phyloP scores from a whole-genome alignment of 768 basidiomycete genomes.

The Rhizopogon vinicolor region DNA sequence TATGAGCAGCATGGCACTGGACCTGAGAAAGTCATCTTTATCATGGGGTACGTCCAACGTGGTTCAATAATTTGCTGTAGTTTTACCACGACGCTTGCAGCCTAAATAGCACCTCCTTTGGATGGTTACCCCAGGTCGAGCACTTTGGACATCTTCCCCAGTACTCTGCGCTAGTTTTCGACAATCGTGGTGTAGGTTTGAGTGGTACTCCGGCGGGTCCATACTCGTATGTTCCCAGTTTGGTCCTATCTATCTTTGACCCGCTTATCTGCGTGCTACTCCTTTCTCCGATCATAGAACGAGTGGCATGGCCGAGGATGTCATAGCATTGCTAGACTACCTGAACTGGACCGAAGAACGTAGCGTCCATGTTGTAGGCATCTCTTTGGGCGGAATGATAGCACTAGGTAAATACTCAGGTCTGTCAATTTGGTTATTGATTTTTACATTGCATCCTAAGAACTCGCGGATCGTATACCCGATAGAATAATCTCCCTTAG shows the following conservation, averaged over 20 bases:
- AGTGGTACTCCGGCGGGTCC: slow-evolving; percentile 68
- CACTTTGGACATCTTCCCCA: slow-evolving; percentile 52
- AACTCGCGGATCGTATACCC: slow-evolving; percentile 63
- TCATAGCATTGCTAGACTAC: slow-evolving; percentile 59
- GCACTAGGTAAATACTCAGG: slow-evolving; percentile 49
- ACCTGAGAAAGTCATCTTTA: slow-evolving; percentile 61
- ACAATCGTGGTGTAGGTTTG: slow-evolving; percentile 82
- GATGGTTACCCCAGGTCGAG: slow-evolving; percentile 60
- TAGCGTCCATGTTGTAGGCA: slow-evolving; percentile 66
- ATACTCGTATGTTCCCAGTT: slow-evolving; percentile 49
- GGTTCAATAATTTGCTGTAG: background rate
- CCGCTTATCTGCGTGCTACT: background rate
- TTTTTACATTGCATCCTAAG: slow-evolving; percentile 29
- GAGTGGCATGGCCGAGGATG: slow-evolving; percentile 74
- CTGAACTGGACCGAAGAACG: slow-evolving; percentile 65
- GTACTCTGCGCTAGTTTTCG: slow-evolving; percentile 69
- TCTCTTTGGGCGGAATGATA: slow-evolving; percentile 83
- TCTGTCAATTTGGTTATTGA: background rate
- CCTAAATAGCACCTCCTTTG: slow-evolving; percentile 58
- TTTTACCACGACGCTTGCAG: slow-evolving; percentile 26
- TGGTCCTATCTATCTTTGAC: no score
- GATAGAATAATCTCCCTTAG: slow-evolving; percentile 63
- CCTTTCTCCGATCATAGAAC: slow-evolving; percentile 39
- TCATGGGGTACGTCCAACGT: slow-evolving; percentile 56
- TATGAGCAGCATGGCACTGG: slow-evolving; percentile 74